Percentiles rank a stretch among this genome's conserved stretches.
These are phyloP conservation scores for Hypoxylon sp. DNA, from an alignment of 2,329 filamentous ascomycete species.

Conservation along the genomic window DNA sequence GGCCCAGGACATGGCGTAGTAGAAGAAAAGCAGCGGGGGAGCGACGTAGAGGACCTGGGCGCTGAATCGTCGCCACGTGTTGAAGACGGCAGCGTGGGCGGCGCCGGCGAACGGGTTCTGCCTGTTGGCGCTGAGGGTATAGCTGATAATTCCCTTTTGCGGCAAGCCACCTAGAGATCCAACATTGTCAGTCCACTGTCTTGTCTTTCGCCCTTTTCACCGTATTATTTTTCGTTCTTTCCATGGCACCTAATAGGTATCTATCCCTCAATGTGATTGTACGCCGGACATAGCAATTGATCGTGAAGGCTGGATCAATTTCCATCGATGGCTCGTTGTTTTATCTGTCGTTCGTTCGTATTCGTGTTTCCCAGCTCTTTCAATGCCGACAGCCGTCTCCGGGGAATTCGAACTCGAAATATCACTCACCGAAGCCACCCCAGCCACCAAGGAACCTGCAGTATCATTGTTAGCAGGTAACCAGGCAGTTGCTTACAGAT, in stretches of 20 bases:
- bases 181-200: slow-evolving; percentile 35
- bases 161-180: slow-evolving; percentile 62
- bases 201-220: not conserved
- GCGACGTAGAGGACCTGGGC: slow-evolving; percentile 90
- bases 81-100: slow-evolving; percentile 88
- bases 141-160: slow-evolving; percentile 75
- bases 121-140: slow-evolving; percentile 86
- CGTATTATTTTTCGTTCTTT: no score
- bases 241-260: no score
- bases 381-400: not conserved
- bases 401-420: slow-evolving; percentile 8
- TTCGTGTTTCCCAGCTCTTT: slow-evolving; percentile 1
- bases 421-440: slow-evolving; percentile 77
- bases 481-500: not conserved
- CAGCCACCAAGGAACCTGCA: slow-evolving; percentile 78
- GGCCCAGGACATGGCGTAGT: slow-evolving; percentile 91
- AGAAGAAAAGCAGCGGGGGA: slow-evolving; percentile 81
- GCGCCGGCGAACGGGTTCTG: slow-evolving; percentile 87
- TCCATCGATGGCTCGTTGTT: not conserved
- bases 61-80: slow-evolving; percentile 88
- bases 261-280: not conserved
- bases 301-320: no score
- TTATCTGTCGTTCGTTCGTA: not conserved
- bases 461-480: slow-evolving; percentile 41
- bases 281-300: not conserved